phyloP scores from a whole-genome alignment of 345 rosid species.

The Barbarea vulgaris region DNA sequence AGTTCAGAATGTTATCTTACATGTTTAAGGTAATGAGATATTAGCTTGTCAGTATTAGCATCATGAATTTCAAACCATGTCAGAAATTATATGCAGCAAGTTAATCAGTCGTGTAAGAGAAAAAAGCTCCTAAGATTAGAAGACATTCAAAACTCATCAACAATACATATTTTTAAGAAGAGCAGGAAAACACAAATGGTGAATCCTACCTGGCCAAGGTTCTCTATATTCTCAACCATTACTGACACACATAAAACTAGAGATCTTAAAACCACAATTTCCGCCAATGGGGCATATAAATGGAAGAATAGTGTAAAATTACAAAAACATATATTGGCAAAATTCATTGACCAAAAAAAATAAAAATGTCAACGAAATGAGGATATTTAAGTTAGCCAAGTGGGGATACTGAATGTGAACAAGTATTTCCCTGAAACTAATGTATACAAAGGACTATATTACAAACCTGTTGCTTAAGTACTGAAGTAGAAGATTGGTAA shows the following conservation, averaged over 20 bases:
- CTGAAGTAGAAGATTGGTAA: slow-evolving; percentile 91
- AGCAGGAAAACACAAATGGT: neutral
- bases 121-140: neutral
- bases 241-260: neutral
- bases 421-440: slow-evolving; percentile 7
- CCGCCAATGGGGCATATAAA: neutral
- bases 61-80: slow-evolving; percentile 5
- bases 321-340: neutral
- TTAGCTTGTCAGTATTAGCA: slow-evolving; percentile 5
- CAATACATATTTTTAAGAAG: neutral
- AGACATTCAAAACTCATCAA: slow-evolving; percentile 2
- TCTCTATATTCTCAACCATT: neutral
- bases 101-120: neutral
- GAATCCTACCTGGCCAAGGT: slow-evolving; percentile 4
- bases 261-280: neutral
- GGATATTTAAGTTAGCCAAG: slow-evolving; percentile 6
- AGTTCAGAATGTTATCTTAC: slow-evolving; percentile 2
- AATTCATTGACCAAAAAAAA: neutral
- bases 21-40: neutral
- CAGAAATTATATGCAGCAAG: neutral
- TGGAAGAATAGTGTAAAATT: neutral
- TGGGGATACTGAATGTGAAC: slow-evolving; percentile 11
- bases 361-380: neutral
- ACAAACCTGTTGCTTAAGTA: slow-evolving; percentile 90
- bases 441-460: slow-evolving; percentile 16